Conservation (phyloP, 1,284 basidiomycete genomes). For the Mycosarcoma mackinlayi region DNA sequence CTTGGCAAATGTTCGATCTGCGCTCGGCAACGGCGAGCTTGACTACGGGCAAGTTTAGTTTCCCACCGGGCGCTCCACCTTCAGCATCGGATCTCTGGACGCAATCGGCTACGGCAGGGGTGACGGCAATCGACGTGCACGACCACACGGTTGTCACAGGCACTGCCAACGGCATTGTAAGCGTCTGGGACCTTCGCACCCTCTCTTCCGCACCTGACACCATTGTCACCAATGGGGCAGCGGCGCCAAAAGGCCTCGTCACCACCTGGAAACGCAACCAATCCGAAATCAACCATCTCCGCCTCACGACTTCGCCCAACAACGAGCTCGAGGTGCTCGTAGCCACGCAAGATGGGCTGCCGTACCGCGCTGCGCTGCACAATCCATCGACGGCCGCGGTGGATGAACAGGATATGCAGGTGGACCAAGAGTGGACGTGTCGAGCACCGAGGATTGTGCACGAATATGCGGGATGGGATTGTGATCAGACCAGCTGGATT, state of each 20-base stretch:
- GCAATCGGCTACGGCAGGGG: slow-evolving; percentile 70
- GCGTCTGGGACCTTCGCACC: slow-evolving; percentile 73
- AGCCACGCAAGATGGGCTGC: slow-evolving; percentile 57
- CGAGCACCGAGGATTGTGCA: slow-evolving; percentile 15
- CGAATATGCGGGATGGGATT: slow-evolving; percentile 60
- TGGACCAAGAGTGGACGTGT: slow-evolving; percentile 4
- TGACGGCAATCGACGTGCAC: slow-evolving; percentile 32
- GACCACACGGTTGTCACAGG: slow-evolving; percentile 74
- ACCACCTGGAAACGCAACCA: slow-evolving; percentile 37
- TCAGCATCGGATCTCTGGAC: slow-evolving; percentile 73
- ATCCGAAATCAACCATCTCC: slow-evolving; percentile 17
- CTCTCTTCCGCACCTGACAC: slow-evolving; percentile 55
- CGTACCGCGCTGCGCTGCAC: slow-evolving; percentile 34
- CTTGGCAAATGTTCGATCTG: slow-evolving; percentile 75
- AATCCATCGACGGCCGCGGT: too few relatives aligned
- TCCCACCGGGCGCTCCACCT: slow-evolving; percentile 47
- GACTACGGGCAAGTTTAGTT: slow-evolving; percentile 69
- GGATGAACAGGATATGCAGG: background rate
- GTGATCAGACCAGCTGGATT: slow-evolving; percentile 43
- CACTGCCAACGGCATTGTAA: slow-evolving; percentile 74
- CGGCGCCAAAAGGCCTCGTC: slow-evolving; percentile 19
- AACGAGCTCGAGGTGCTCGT: slow-evolving; percentile 24
- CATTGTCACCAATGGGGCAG: background rate
- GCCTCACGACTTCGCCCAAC: background rate
- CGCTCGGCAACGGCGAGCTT: slow-evolving; percentile 71